Percentiles rank a stretch among this genome's conserved stretches.
These are phyloP conservation scores for Austroboletus novae-zelandiae DNA, from an alignment of 1,284 basidiomycete genomes.

Conservation along the genomic window DNA sequence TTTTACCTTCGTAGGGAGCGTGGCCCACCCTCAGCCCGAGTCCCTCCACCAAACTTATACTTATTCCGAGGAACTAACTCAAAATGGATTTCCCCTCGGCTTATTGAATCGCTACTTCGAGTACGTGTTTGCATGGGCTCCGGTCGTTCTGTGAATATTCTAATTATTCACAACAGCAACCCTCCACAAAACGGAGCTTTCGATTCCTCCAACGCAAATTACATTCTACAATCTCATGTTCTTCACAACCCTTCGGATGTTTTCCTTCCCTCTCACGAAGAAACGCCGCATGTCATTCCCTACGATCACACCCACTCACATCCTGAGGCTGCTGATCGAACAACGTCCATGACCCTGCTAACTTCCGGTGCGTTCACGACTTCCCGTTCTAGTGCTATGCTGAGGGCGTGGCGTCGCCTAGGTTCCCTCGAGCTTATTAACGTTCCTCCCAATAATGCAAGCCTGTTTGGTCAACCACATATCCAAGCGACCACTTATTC, in stretches of 20 bases:
- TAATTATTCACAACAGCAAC: not conserved
- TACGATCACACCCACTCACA: not conserved
- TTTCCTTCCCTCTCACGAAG: not conserved
- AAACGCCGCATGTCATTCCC: not conserved
- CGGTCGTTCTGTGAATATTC: too few relatives aligned
- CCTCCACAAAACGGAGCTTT: too few relatives aligned
- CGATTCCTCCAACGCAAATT: not conserved
- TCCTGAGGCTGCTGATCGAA: not conserved
- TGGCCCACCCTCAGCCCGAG: too few relatives aligned
- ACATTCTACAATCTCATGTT: not conserved
- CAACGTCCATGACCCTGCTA: not conserved
- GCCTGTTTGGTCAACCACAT: not conserved
- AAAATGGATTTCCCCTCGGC: too few relatives aligned
- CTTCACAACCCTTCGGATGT: not conserved
- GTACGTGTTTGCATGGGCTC: too few relatives aligned
- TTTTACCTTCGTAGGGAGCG: too few relatives aligned
- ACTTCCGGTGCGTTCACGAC: not conserved
- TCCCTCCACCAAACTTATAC: too few relatives aligned
- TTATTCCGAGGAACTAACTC: too few relatives aligned
- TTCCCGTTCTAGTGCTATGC: not conserved
- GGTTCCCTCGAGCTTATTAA: not conserved
- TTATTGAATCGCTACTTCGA: too few relatives aligned
- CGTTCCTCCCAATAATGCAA: not conserved
- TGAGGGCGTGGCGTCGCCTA: not conserved
- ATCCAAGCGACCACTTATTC: not conserved